Evolutionary conservation across 768 basidiomycete genomes (phyloP), one percentile per base, ranked within the genome.

Genomic region (Mycena albidolilacea): DNA sequence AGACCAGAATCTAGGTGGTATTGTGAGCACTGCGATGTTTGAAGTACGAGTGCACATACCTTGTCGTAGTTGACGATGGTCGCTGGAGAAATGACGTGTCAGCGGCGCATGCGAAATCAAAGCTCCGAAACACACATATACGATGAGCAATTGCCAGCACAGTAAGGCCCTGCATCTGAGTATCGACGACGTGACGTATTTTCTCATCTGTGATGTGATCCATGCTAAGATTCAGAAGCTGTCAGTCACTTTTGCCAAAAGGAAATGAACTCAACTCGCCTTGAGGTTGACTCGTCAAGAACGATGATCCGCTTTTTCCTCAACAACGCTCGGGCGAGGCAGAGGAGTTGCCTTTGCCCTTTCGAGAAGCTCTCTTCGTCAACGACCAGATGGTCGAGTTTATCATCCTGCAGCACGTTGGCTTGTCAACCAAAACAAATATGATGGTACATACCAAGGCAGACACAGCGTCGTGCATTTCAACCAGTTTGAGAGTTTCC

Each of bases 341-440:
- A 73, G 23, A 73, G 67, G 11, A 73, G 72, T 46, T 73, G 72
- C 30, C 72, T 57, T 19, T 73, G 72, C 3, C 72, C 72, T 39
- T 73, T 73, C 8, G 72, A 73, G 50, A 73, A 73, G 12, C 72
- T 73, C 44, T 73, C 72, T n/a, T 73, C 72, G 38, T 73, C 67
- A 5, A 69, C 67, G 7, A 73, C 72, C 0, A 73, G 65, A 59
- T 73, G 72, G 11, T 73, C 67, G 0, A 73, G 48, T 44, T 73
- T 73, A 52, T 73, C 72, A 12, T 73, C 67, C 72, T 73, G 15
- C n/a, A 35, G 0, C 11, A 57, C 17, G n/a, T 8, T 15, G 6
- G 30, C 17, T 14, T 7, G 30, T 66, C n/a, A 57, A 44, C 52
- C 30, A 39, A 2, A 11, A 11, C 12, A 17, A 41, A 39, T 10